phyloP scores from a whole-genome alignment of 805 yeast genomes.

The Alloascoidea africana region DNA sequence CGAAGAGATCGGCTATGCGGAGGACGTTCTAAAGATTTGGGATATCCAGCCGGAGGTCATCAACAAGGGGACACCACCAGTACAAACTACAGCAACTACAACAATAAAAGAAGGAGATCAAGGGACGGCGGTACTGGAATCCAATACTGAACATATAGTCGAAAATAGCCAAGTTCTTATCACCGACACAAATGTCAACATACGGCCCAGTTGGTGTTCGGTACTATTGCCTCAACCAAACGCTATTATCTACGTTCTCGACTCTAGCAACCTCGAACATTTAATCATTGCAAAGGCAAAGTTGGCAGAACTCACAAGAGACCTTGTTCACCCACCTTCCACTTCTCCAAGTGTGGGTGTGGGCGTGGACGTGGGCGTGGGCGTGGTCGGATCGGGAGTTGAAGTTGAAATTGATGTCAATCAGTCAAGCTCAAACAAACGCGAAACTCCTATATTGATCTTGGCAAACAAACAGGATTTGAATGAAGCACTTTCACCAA shows the following conservation, averaged over 20 bases:
- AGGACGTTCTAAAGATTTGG: neutral
- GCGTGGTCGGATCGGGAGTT: no score
- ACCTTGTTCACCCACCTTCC: neutral
- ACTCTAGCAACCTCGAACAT: neutral
- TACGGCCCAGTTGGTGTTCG: neutral
- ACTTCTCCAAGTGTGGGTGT: no score
- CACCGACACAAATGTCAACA: no score
- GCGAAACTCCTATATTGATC: no score
- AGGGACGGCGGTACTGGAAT: no score
- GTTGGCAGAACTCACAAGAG: neutral
- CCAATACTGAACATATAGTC: no score
- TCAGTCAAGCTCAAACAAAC: no score
- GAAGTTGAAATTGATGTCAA: no score
- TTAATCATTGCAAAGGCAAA: neutral
- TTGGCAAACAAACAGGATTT: neutral
- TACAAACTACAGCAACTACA: neutral
- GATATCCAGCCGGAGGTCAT: no score
- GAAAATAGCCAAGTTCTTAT: no score
- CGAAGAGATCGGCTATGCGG: neutral
- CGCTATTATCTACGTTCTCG: neutral
- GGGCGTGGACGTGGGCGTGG: no score
- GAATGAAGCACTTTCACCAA: conserved; percentile 1
- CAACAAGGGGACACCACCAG: neutral
- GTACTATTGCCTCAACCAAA: neutral
- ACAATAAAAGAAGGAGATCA: no score